Percentiles rank a stretch among this genome's conserved stretches.
Conservation (phyloP, 495 filamentous ascomycete genomes). For the Trichoderma gamsii region DNA sequence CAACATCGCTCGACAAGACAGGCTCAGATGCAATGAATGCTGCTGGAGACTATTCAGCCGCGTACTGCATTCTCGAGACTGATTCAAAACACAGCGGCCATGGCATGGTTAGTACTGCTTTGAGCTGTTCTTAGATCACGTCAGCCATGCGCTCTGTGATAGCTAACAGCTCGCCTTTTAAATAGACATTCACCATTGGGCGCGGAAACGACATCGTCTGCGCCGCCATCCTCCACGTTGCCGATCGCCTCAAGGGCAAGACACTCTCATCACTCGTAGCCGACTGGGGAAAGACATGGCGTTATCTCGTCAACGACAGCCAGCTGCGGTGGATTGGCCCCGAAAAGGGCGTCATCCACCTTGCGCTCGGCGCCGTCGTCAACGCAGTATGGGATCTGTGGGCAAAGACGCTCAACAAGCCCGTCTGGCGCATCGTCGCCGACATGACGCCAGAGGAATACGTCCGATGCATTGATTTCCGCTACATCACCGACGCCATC, state of each 20-base stretch:
- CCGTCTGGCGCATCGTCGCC: conserved; percentile 83
- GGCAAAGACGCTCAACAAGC: conserved; percentile 79
- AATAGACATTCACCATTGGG: conserved; percentile 89
- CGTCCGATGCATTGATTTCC: conserved; percentile 82
- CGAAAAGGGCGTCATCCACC: conserved; percentile 91
- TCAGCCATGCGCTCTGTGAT: conserved; percentile 4
- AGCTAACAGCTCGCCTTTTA: conserved; percentile 16
- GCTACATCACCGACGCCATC: conserved; percentile 90
- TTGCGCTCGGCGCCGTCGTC: conserved; percentile 82
- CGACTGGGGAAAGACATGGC: conserved; percentile 87
- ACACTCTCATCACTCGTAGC: conserved; percentile 68
- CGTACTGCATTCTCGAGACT: conserved; percentile 87
- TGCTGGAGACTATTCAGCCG: conserved; percentile 85
- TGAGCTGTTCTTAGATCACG: not conserved
- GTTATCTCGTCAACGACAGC: conserved; percentile 81
- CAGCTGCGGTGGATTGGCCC: conserved; percentile 94
- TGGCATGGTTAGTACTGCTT: conserved; percentile 62
- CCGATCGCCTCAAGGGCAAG: conserved; percentile 63
- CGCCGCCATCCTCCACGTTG: conserved; percentile 70
- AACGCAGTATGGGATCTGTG: conserved; percentile 95
- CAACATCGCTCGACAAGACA: conserved; percentile 89
- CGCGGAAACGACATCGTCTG: conserved; percentile 94
- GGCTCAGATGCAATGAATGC: conserved; percentile 97
- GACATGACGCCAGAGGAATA: conserved; percentile 87
- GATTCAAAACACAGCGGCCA: conserved; percentile 69